Conservation (phyloP, 2,329 filamentous ascomycete species). For the Ophiostoma sp. region DNA sequence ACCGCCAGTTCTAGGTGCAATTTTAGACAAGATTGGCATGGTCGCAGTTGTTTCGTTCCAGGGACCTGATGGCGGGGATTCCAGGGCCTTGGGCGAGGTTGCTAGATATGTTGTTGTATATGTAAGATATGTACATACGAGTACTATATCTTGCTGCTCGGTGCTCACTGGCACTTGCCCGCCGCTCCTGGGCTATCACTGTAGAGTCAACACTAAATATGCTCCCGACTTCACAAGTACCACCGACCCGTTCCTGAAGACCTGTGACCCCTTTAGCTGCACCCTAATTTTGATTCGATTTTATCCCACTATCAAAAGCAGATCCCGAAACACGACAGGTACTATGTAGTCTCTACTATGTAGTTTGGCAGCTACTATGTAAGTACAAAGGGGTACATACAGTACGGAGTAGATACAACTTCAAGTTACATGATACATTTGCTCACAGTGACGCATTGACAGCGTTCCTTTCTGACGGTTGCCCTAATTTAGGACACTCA, state of each 20-base stretch:
- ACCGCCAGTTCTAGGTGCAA: not conserved
- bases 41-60: constrained; percentile 1
- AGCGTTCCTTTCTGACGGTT: not conserved
- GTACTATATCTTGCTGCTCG: not conserved
- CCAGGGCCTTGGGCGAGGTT: not conserved
- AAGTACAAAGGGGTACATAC: too few species aligned
- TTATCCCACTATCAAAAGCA: constrained; percentile 5
- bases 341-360: not conserved
- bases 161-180: not conserved
- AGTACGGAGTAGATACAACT: not conserved
- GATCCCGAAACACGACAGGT: not conserved
- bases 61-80: not conserved
- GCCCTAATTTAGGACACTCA: not conserved
- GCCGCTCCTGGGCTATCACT: too few species aligned
- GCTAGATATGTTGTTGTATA: too few species aligned
- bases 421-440: not conserved
- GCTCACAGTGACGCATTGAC: not conserved
- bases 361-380: too few species aligned
- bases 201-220: not conserved
- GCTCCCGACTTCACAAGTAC: not conserved
- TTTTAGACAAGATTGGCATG: constrained; percentile 1
- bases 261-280: not conserved
- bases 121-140: too few species aligned
- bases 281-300: constrained; percentile 1
- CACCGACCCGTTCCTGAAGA: not conserved